Evolutionary conservation across 768 basidiomycete genomes (phyloP).

Genomic region (Leucosporidium creatinivorum): DNA sequence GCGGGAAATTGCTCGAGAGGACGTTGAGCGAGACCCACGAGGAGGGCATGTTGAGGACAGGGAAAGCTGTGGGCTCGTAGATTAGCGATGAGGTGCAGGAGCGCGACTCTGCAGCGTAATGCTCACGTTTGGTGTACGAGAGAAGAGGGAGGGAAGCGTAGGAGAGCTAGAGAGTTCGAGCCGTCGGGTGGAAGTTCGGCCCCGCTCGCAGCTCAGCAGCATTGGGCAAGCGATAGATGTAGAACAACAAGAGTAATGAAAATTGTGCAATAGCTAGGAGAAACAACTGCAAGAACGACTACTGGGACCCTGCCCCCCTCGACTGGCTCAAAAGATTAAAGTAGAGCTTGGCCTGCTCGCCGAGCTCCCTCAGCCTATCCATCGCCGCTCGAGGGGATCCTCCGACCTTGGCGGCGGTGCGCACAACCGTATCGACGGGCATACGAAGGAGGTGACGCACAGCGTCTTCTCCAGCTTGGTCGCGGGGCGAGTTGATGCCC

Average conservation of each 20-base stretch:
- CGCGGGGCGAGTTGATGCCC: no score
- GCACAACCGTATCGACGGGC: slow-evolving; percentile 18
- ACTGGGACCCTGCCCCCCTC: neutral
- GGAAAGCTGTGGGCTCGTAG: neutral
- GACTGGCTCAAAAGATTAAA: slow-evolving; percentile 8
- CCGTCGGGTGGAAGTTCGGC: no score
- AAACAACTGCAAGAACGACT: no score
- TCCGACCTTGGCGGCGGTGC: slow-evolving; percentile 2
- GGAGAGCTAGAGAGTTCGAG: no score
- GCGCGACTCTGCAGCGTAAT: no score
- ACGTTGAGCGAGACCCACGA: neutral
- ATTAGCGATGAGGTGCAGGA: no score
- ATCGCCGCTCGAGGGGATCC: slow-evolving; percentile 8
- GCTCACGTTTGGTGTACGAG: no score
- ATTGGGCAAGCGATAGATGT: no score
- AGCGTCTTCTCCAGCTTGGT: slow-evolving; percentile 3
- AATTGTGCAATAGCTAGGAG: no score
- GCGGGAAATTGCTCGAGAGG: neutral
- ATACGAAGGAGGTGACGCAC: slow-evolving; percentile 16
- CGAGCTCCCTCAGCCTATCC: slow-evolving; percentile 17
- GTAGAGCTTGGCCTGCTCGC: slow-evolving; percentile 20
- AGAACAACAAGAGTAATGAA: no score
- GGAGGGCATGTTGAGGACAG: slow-evolving; percentile 7
- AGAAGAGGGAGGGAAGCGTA: no score
- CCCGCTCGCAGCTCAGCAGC: no score